phyloP scores from a whole-genome alignment of 306 rosid species.

The Vicia faba region DNA sequence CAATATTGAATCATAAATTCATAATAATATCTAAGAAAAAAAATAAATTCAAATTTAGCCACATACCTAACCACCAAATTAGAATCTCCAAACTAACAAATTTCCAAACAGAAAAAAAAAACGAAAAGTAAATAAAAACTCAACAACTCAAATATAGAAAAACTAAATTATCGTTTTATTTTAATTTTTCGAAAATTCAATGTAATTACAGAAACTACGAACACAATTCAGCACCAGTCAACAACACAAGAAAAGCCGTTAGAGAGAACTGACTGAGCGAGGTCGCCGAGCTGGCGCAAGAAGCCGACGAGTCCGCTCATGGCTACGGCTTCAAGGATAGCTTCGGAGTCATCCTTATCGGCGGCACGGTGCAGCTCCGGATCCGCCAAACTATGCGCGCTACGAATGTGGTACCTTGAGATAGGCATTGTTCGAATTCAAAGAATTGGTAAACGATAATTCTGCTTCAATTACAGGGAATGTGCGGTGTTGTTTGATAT shows the following conservation, averaged over 20 bases:
- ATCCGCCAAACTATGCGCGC: constrained; percentile 79
- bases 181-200: not conserved
- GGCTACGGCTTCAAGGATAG: constrained; percentile 82
- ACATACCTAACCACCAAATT: constrained; percentile 32
- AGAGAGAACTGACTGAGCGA: constrained; percentile 67
- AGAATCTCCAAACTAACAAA: constrained; percentile 21
- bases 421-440: constrained; percentile 63
- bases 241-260: not conserved
- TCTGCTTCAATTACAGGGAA: not conserved
- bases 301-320: constrained; percentile 90
- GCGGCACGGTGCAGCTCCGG: constrained; percentile 79
- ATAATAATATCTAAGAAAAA: not conserved
- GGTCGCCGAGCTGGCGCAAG: constrained; percentile 98
- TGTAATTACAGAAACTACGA: not conserved
- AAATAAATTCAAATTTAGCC: not conserved
- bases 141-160: constrained; percentile 8
- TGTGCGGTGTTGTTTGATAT: not conserved
- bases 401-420: constrained; percentile 67
- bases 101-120: constrained; percentile 7
- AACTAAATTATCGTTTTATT: not conserved
- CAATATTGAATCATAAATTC: constrained; percentile 18
- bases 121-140: not conserved
- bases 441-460: constrained; percentile 35
- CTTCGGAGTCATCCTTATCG: constrained; percentile 89
- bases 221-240: constrained; percentile 5